Evolutionary conservation across 306 rosid genomes (phyloP).

Genomic region (Cajanus cajan): DNA sequence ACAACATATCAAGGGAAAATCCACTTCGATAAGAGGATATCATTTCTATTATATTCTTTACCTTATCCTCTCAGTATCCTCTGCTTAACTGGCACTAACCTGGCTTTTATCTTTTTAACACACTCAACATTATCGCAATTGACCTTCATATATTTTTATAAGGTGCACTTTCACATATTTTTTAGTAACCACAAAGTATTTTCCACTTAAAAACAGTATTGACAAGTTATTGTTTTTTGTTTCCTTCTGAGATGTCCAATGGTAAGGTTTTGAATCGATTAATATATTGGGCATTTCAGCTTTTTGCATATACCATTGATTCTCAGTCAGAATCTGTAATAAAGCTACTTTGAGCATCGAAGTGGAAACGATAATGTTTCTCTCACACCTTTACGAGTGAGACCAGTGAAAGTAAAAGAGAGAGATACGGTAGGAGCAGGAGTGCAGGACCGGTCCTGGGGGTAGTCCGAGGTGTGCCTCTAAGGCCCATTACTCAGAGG

Average conservation of each 20-base stretch:
- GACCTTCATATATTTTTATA: conserved; percentile 18
- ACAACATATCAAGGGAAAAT: neutral
- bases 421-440: no score
- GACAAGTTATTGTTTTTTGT: neutral
- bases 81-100: conserved; percentile 23
- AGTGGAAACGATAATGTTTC: neutral
- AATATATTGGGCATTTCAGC: neutral
- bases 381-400: neutral
- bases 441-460: no score
- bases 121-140: conserved; percentile 9
- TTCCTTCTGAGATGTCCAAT: neutral
- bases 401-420: neutral
- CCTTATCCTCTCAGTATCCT: conserved; percentile 32
- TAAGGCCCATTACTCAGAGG: no score
- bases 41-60: conserved; percentile 19
- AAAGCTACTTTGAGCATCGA: neutral
- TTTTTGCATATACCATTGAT: neutral
- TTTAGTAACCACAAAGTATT: conserved; percentile 1
- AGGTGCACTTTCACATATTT: conserved; percentile 4
- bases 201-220: conserved; percentile 1
- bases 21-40: conserved; percentile 19
- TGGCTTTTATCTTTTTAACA: conserved; percentile 14
- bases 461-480: no score
- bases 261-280: neutral
- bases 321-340: conserved; percentile 12